Evolutionary conservation across 2,329 filamentous ascomycete genomes (phyloP), one percentile per base, ranked within the genome.

Genomic region (Xylariomycetidae sp.): DNA sequence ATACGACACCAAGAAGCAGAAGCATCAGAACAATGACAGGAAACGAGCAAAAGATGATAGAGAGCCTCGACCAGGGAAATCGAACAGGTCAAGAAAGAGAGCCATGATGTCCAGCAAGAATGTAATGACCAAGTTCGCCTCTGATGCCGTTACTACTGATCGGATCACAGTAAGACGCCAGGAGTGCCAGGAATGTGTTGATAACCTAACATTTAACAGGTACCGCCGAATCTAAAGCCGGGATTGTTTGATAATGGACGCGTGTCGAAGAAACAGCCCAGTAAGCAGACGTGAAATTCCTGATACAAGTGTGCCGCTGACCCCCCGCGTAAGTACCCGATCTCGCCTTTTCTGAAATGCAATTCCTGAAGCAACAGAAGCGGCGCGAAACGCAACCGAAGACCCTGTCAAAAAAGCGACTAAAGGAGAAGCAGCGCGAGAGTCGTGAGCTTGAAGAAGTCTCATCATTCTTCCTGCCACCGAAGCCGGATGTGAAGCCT

Each of bases 51-150:
- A 36, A 16, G 29, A 32, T 29, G 19, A 31, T n/a, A 28, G 24
- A 15, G 35, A 35, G 13, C 10, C 37, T 13, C 29, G 27, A 12
- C 36, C 27, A 39, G 33, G 27, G 13, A 50, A 44, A 31, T 33
- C 34, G 17, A 47, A n/a, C 22, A 39, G 28, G 49, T 42, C 19
- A 30, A 49, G 47, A 20, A 58, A 53, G 20, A 52, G 54, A n/a
- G 47, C 33, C 10, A 39, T 62, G 22, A 48, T 51, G 5, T 61
- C 60, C 1, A 54, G 63, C 10, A 63, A 62, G 33, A 66, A 71
- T 25, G 59, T 79, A 6, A 69, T 78, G 54, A 54, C 64, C 6
- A 69, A 69, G 14, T 83, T 82, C 40, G 59, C 59, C 10, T 78
- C 77, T 1, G 53, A 65, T 4, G 69, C 68, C 32, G 65, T 82